These are phyloP conservation scores for Candida tropicalis DNA, from an alignment of 1,139 yeast species.

Conservation along the genomic window DNA sequence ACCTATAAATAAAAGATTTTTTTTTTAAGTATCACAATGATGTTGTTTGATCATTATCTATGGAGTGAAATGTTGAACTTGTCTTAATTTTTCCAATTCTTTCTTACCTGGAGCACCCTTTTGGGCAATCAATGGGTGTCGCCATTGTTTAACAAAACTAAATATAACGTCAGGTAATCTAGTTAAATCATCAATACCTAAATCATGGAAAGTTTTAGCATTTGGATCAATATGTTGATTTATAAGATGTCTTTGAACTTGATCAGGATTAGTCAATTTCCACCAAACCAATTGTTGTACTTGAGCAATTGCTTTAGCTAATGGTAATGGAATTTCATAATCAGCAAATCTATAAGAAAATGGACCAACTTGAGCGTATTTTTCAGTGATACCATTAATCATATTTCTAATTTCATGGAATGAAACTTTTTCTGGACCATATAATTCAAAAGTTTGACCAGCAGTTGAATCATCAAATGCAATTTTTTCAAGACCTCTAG, in stretches of 20 bases:
- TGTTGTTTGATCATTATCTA: slow-evolving; percentile 1
- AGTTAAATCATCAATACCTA: slow-evolving; percentile 68
- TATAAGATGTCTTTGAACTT: slow-evolving; percentile 72
- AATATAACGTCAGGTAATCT: slow-evolving; percentile 70
- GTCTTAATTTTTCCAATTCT: slow-evolving; percentile 47
- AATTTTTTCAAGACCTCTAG: slow-evolving; percentile 74
- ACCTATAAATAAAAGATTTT: too few relatives aligned
- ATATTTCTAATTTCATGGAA: slow-evolving; percentile 68
- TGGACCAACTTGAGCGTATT: slow-evolving; percentile 58
- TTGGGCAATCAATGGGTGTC: slow-evolving; percentile 55
- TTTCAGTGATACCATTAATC: slow-evolving; percentile 66
- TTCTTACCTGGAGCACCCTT: slow-evolving; percentile 47
- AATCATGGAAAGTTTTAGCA: slow-evolving; percentile 69
- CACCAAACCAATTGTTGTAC: slow-evolving; percentile 64
- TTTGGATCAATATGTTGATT: slow-evolving; percentile 64
- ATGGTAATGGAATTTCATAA: slow-evolving; percentile 34
- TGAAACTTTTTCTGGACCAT: slow-evolving; percentile 71
- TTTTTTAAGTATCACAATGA: too few relatives aligned
- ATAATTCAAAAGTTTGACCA: slow-evolving; percentile 76
- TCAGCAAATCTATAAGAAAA: slow-evolving; percentile 39
- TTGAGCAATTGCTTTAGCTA: slow-evolving; percentile 49
- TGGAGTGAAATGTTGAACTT: slow-evolving; percentile 46
- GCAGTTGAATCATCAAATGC: slow-evolving; percentile 81
- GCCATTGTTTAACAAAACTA: slow-evolving; percentile 60
- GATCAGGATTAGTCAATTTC: slow-evolving; percentile 73